phyloP scores from a whole-genome alignment of 352 stramenopile species.

The Phytophthora constricta region DNA sequence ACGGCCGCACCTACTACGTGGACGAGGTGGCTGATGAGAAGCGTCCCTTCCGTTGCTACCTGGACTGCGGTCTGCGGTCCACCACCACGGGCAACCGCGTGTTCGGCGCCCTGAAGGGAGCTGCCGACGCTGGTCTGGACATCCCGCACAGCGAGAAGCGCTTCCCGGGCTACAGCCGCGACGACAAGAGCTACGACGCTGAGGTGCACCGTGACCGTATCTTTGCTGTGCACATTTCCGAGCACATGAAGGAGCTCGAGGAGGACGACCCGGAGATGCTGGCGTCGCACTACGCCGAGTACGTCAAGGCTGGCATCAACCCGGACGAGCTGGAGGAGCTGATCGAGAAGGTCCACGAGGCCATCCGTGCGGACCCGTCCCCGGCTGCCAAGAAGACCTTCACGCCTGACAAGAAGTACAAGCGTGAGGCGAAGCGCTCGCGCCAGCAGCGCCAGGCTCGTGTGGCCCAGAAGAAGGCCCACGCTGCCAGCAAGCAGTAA shows the following conservation, averaged over 20 bases:
- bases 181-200: conserved; percentile 99
- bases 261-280: conserved; percentile 99
- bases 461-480: conserved; percentile 97
- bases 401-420: conserved; percentile 95
- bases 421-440: conserved; percentile 93
- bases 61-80: conserved; percentile 97
- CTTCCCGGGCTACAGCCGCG: conserved; percentile 99
- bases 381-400: conserved; percentile 93
- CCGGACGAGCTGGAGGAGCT: conserved; percentile 93
- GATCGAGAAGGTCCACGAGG: conserved; percentile 96
- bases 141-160: conserved; percentile 99
- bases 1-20: conserved; percentile 99
- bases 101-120: conserved; percentile 99
- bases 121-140: conserved; percentile 98
- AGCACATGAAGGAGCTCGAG: conserved; percentile 99
- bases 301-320: conserved; percentile 93
- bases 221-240: conserved; percentile 97
- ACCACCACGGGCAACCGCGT: conserved; percentile 98
- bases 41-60: conserved; percentile 96
- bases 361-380: conserved; percentile 97
- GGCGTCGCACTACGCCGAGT: conserved; percentile 96
- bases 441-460: conserved; percentile 95
- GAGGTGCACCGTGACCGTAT: conserved; percentile 98
- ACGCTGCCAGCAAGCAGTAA: conserved; percentile 72
- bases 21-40: conserved; percentile 98